These are phyloP conservation scores for Cyberlindnera saturnus DNA, from an alignment of 805 yeast genomes.

Conservation along the genomic window DNA sequence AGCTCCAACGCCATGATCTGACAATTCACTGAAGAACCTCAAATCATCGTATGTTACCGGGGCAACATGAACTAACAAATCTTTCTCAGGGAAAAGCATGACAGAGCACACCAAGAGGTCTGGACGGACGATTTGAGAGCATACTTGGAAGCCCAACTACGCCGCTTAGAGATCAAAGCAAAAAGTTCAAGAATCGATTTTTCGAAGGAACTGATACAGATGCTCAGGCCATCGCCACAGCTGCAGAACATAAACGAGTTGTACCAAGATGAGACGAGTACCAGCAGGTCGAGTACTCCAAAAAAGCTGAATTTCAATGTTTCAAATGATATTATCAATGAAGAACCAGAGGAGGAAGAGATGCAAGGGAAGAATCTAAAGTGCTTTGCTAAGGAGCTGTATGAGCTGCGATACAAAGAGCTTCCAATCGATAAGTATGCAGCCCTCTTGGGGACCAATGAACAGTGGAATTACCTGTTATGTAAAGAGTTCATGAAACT, in stretches of 20 bases:
- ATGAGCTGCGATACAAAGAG: constrained; percentile 24
- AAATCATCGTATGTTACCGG: too few species aligned
- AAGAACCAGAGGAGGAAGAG: constrained; percentile 18
- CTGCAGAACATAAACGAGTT: constrained; percentile 17
- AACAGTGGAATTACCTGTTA: constrained; percentile 21
- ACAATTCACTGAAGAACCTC: too few species aligned
- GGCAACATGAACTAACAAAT: too few species aligned
- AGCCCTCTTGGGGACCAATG: constrained; percentile 31
- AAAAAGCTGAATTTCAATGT: constrained; percentile 10
- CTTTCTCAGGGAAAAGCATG: too few species aligned
- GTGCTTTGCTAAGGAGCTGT: constrained; percentile 28
- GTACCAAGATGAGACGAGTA: constrained; percentile 10
- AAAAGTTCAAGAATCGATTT: constrained; percentile 2
- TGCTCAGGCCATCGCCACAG: constrained; percentile 17
- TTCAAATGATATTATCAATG: constrained; percentile 14
- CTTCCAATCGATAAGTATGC: constrained; percentile 37
- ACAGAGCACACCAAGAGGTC: neutral
- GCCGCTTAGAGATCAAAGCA: constrained; percentile 7
- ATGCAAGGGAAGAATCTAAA: neutral
- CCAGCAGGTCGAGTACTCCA: constrained; percentile 5
- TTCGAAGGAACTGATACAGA: constrained; percentile 7
- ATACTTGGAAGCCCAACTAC: constrained; percentile 8
- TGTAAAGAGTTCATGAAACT: constrained; percentile 32
- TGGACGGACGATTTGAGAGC: constrained; percentile 8
- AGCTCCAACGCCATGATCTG: too few species aligned